phyloP scores from a whole-genome alignment of 2,329 filamentous ascomycete species.

The Lachnellula willkommii region DNA sequence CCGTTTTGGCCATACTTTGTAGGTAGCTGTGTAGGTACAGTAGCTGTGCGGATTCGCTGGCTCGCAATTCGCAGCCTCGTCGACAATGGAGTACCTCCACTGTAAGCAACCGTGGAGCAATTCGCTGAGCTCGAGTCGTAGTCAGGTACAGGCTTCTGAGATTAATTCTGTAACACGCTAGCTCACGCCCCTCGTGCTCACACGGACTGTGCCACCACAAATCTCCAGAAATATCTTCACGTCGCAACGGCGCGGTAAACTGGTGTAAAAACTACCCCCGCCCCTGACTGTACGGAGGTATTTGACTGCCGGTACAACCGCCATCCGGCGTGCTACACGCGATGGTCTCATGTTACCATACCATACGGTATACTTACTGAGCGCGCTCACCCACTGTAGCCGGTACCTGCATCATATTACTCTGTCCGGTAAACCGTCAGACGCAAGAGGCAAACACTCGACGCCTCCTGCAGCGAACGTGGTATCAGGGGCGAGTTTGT shows the following conservation, averaged over 20 bases:
- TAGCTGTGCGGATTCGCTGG: no score
- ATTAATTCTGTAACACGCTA: neutral
- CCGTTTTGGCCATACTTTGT: neutral
- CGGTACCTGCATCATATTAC: neutral
- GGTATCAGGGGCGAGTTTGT: neutral
- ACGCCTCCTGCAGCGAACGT: neutral
- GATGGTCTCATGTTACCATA: neutral
- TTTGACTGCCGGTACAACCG: neutral
- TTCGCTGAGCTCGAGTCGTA: neutral
- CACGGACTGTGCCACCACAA: neutral
- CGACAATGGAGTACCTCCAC: neutral
- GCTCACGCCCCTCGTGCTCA: neutral
- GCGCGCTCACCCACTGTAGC: no score
- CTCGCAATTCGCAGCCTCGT: neutral
- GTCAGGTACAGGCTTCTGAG: neutral
- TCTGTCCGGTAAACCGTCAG: neutral
- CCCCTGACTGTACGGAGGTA: neutral
- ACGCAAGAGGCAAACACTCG: neutral
- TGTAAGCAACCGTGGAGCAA: neutral
- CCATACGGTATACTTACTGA: neutral
- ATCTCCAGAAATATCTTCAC: constrained; percentile 1
- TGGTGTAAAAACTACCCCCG: neutral
- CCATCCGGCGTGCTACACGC: neutral
- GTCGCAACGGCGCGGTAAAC: neutral
- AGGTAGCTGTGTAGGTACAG: no score